Conservation (phyloP, 306 rosid genomes). For the Prunus dulcis region DNA sequence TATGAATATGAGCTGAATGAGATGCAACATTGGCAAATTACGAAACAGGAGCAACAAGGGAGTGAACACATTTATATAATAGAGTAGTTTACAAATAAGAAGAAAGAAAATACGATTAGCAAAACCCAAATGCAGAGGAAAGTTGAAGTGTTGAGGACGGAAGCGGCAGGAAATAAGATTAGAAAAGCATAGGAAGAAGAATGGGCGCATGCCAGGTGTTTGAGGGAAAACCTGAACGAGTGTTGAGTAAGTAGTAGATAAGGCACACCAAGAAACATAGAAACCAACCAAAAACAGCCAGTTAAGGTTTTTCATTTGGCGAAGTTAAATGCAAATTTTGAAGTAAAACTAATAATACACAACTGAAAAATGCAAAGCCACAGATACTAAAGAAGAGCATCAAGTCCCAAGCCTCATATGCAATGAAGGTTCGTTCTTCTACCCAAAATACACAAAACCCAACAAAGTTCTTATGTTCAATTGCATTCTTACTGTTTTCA, state of each 20-base stretch:
- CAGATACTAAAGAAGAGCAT: background rate
- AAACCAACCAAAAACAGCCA: background rate
- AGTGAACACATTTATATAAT: background rate
- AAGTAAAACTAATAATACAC: background rate
- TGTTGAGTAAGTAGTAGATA: background rate
- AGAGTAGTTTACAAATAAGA: background rate
- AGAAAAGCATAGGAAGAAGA: background rate
- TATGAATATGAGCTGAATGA: background rate
- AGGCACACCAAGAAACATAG: background rate
- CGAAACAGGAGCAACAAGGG: background rate
- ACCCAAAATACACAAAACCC: background rate
- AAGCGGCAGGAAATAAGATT: background rate
- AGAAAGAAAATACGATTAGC: background rate
- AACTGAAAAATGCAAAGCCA: background rate
- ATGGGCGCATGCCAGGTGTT: background rate
- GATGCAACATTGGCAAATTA: background rate
- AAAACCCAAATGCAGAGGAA: background rate
- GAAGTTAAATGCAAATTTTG: background rate
- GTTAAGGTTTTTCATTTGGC: background rate
- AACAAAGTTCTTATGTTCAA: background rate
- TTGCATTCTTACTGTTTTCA: background rate
- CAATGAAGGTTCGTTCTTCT: background rate
- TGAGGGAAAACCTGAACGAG: conserved; percentile 3
- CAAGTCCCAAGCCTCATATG: background rate
- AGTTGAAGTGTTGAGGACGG: background rate